A percentile compares a stretch with the other conserved stretches of the same genome.
phyloP scores from a whole-genome alignment of 2,329 filamentous ascomycete species.

The Sclerotinia glacialis region DNA sequence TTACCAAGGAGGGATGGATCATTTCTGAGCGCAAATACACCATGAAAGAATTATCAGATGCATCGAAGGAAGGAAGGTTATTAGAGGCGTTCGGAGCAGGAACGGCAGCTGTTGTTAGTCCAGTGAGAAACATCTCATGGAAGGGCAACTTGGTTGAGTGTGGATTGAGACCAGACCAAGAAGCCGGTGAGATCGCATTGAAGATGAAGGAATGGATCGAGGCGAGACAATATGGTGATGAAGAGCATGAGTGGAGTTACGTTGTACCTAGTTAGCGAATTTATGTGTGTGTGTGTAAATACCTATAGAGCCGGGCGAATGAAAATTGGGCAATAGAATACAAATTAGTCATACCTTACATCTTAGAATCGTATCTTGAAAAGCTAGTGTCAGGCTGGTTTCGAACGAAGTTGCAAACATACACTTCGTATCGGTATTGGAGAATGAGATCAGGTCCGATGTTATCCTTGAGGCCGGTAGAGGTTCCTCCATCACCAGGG shows the following conservation, averaged over 20 bases:
- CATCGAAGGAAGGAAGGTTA: conserved; percentile 77
- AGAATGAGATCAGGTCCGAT: neutral
- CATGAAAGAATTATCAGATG: conserved; percentile 81
- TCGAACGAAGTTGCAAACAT: neutral
- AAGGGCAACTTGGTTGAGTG: conserved; percentile 78
- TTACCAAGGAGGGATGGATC: conserved; percentile 83
- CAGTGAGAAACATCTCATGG: conserved; percentile 87
- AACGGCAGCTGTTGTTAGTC: conserved; percentile 90
- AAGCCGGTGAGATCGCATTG: conserved; percentile 81
- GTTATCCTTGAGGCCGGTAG: neutral
- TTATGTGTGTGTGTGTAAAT: neutral
- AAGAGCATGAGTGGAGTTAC: conserved; percentile 88
- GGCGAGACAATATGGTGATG: conserved; percentile 90
- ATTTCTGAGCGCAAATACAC: conserved; percentile 87
- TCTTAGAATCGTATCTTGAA: neutral
- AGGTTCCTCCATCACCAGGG: neutral
- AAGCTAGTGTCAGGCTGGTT: neutral
- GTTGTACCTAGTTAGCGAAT: conserved; percentile 32
- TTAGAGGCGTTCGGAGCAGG: conserved; percentile 92
- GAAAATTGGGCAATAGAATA: conserved; percentile 2
- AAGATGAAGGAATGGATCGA: conserved; percentile 98
- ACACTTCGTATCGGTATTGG: neutral
- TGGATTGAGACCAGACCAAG: conserved; percentile 74
- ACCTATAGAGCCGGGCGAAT: conserved; percentile 9
- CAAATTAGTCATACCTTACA: conserved; percentile 3